Evolutionary conservation across 202 grass and related monocot species (phyloP).

Genomic region (Zoysia matrella): DNA sequence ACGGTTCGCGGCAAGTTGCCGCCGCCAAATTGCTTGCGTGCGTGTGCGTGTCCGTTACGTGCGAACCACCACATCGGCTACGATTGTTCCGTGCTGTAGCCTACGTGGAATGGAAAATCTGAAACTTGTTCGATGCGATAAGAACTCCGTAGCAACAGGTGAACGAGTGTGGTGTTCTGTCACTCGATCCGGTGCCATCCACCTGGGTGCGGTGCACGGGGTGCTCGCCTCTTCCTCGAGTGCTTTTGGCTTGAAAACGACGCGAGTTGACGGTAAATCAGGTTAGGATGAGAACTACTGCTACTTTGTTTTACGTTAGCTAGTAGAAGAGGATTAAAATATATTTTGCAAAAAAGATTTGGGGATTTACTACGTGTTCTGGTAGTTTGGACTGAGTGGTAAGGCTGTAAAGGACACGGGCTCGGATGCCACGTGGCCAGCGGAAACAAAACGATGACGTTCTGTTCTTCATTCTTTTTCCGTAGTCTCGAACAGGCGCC

Average conservation of each 20-base stretch:
- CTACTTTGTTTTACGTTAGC: not conserved
- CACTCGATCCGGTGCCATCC: conserved; percentile 4
- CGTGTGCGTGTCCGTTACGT: not conserved
- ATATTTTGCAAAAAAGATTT: not conserved
- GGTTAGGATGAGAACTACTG: not conserved
- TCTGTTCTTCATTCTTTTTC: conserved; percentile 19
- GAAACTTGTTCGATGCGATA: conserved; percentile 36
- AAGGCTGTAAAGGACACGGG: not conserved
- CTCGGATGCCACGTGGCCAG: conserved; percentile 24
- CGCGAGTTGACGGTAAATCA: not conserved
- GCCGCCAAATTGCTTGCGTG: not conserved
- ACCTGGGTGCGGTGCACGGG: not conserved
- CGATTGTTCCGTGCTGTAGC: conserved; percentile 14
- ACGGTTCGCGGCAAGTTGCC: not conserved
- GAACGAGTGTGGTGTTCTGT: not conserved
- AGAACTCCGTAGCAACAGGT: not conserved
- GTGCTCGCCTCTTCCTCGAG: not conserved
- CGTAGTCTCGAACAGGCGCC: conserved; percentile 5
- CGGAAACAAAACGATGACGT: not conserved
- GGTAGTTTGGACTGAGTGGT: not conserved
- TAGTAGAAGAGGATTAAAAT: not conserved
- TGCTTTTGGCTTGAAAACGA: conserved; percentile 36
- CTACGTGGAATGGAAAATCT: not conserved
- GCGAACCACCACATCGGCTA: conserved; percentile 4
- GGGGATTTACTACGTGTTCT: too few species aligned